Percentiles rank a stretch among this genome's conserved stretches.
These are phyloP conservation scores for Meyerozyma sp. DNA, from an alignment of 1,139 yeast species.

Conservation along the genomic window DNA sequence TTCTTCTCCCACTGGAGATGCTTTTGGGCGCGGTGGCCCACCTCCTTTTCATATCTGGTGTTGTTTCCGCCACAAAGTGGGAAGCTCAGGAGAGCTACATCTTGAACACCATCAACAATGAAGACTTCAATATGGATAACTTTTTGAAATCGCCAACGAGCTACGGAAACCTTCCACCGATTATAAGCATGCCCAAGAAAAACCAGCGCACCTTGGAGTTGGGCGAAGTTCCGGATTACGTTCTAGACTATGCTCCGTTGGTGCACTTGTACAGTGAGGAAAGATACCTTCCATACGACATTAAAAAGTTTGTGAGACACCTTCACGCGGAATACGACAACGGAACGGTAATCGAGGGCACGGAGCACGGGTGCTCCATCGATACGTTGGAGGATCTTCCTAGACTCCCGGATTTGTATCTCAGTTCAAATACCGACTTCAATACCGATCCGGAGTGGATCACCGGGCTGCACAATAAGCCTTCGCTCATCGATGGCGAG, in stretches of 20 bases:
- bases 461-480: conserved; percentile 64
- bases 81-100: conserved; percentile 7
- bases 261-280: conserved; percentile 91
- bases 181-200: conserved; percentile 24
- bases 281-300: conserved; percentile 76
- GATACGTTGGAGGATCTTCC: conserved; percentile 34
- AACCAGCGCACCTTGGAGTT: conserved; percentile 30
- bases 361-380: conserved; percentile 31
- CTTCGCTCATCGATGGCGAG: conserved; percentile 66
- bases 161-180: conserved; percentile 33
- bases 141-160: conserved; percentile 21
- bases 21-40: neutral
- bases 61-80: conserved; percentile 3
- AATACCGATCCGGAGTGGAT: conserved; percentile 79
- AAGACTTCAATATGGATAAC: conserved; percentile 16
- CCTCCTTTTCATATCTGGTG: neutral
- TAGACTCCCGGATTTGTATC: conserved; percentile 29
- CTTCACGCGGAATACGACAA: conserved; percentile 48
- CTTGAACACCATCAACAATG: conserved; percentile 6
- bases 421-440: conserved; percentile 71
- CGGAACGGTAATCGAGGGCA: conserved; percentile 40
- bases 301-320: conserved; percentile 61
- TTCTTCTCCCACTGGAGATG: neutral
- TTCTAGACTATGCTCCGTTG: conserved; percentile 67
- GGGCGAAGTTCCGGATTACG: conserved; percentile 73